Conservation (phyloP, 176 grass and related monocot species). For the Carex littledalei region DNA sequence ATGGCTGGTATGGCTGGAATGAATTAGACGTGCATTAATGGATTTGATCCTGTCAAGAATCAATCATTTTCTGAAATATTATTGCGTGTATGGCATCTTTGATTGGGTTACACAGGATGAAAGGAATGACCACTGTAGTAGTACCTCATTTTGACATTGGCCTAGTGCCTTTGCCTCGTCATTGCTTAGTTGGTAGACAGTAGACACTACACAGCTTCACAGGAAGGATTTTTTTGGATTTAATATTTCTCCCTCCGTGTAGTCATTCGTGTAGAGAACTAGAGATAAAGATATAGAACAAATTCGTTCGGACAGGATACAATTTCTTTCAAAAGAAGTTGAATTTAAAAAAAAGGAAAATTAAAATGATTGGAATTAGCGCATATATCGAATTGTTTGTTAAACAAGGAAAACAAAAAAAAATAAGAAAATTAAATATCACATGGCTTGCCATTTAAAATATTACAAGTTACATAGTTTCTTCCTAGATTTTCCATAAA, state of each 20-base stretch:
- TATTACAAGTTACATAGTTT: too few relatives aligned
- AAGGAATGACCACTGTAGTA: neutral
- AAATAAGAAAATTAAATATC: too few relatives aligned
- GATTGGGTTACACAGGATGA: neutral
- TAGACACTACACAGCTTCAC: neutral
- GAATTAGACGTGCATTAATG: constrained; percentile 16
- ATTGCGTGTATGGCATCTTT: neutral
- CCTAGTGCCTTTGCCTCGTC: constrained; percentile 10
- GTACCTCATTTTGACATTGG: constrained; percentile 4
- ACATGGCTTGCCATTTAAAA: too few relatives aligned
- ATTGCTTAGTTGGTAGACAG: constrained; percentile 4
- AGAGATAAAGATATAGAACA: neutral
- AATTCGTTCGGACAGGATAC: neutral
- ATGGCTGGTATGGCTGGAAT: neutral
- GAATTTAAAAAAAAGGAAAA: too few relatives aligned
- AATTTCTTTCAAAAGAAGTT: too few relatives aligned
- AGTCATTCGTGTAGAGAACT: neutral
- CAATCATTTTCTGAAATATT: constrained; percentile 11
- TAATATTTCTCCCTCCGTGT: neutral
- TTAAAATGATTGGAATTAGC: too few relatives aligned
- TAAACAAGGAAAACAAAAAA: too few relatives aligned
- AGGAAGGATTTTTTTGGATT: neutral
- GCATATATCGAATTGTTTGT: too few relatives aligned
- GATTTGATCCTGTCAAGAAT: constrained; percentile 16
- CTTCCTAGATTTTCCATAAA: too few relatives aligned